These are phyloP conservation scores for Starmera amethionina DNA, from an alignment of 805 yeast genomes.

Conservation along the genomic window DNA sequence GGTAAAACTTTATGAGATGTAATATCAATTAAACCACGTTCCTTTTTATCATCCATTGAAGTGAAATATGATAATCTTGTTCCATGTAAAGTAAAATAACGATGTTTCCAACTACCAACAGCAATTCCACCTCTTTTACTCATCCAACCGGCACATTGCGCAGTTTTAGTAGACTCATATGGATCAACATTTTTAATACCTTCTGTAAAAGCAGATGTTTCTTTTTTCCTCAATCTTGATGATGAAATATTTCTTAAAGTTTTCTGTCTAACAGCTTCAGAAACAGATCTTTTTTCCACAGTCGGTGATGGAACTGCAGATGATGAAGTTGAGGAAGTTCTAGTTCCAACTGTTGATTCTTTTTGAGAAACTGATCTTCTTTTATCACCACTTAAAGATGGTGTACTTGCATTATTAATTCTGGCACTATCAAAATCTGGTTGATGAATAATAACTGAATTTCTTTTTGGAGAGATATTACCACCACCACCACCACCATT, in stretches of 20 bases:
- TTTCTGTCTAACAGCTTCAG: slow-evolving; percentile 43
- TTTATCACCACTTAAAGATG: slow-evolving; percentile 17
- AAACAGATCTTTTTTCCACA: slow-evolving; percentile 31
- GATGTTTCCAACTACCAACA: slow-evolving; percentile 84
- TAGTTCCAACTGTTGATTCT: slow-evolving; percentile 19
- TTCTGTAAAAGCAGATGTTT: slow-evolving; percentile 76
- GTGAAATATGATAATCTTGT: slow-evolving; percentile 87
- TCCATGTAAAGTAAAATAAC: slow-evolving; percentile 80
- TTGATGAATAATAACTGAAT: background rate
- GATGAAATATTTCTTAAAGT: slow-evolving; percentile 45
- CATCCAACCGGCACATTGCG: slow-evolving; percentile 92
- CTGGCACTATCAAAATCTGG: background rate
- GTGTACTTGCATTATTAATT: slow-evolving; percentile 2
- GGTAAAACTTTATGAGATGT: slow-evolving; percentile 91
- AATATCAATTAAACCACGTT: slow-evolving; percentile 89
- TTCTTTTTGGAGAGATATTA: slow-evolving; percentile 1
- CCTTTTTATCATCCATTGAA: slow-evolving; percentile 67
- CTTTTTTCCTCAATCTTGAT: slow-evolving; percentile 42
- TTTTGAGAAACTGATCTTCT: slow-evolving; percentile 45
- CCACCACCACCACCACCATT: background rate
- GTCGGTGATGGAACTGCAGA: background rate
- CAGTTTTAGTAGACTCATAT: slow-evolving; percentile 63
- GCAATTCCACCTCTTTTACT: slow-evolving; percentile 80
- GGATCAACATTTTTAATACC: slow-evolving; percentile 76
- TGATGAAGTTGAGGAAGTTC: slow-evolving; percentile 15